Evolutionary conservation across 306 rosid genomes (phyloP).

Genomic region (Glycine soja): DNA sequence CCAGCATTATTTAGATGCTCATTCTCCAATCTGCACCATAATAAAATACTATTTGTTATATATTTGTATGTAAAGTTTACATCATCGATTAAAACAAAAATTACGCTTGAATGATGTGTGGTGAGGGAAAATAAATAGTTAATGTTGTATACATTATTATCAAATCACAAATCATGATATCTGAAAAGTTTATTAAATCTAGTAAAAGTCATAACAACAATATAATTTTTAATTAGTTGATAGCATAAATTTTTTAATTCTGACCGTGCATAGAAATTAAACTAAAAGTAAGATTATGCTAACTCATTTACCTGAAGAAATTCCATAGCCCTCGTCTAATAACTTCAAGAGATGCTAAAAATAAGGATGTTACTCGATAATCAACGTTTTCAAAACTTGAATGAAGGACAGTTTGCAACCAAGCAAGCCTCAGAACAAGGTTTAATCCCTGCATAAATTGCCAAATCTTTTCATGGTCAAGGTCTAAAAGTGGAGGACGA

Average conservation of each 20-base stretch:
- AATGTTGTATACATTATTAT: too few relatives aligned
- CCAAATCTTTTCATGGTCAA: slow-evolving; percentile 49
- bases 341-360: slow-evolving; percentile 96
- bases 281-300: too few relatives aligned
- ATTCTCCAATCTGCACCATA: slow-evolving; percentile 89
- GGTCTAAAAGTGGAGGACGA: slow-evolving; percentile 23
- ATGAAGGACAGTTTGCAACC: slow-evolving; percentile 98
- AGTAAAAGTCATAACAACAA: too few relatives aligned
- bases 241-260: too few relatives aligned
- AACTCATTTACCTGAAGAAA: slow-evolving; percentile 75
- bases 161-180: too few relatives aligned
- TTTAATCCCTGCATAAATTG: slow-evolving; percentile 85
- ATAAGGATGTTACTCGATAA: slow-evolving; percentile 78
- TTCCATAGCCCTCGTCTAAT: slow-evolving; percentile 96
- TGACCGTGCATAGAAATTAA: too few relatives aligned
- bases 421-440: slow-evolving; percentile 87
- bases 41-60: slow-evolving; percentile 27
- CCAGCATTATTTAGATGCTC: slow-evolving; percentile 99
- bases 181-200: not conserved
- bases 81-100: not conserved
- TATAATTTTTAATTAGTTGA: too few relatives aligned
- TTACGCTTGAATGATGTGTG: too few relatives aligned
- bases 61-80: slow-evolving; percentile 1
- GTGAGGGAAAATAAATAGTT: too few relatives aligned
- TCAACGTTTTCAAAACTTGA: slow-evolving; percentile 86